These are phyloP conservation scores for Pseudoperonospora humuli DNA, from an alignment of 352 stramenopile genomes.

Conservation along the genomic window DNA sequence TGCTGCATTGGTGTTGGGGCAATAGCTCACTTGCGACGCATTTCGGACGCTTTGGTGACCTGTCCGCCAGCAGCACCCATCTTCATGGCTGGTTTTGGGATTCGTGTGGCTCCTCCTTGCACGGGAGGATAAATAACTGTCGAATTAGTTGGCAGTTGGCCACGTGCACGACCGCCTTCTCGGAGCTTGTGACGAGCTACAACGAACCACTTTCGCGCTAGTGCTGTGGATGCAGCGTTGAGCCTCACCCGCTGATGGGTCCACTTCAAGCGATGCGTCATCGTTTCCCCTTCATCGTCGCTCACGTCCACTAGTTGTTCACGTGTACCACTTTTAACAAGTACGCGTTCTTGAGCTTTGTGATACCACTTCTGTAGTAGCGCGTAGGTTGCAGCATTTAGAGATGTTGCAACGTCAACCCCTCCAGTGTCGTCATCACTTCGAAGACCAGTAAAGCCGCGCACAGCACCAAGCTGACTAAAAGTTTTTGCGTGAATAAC, in stretches of 20 bases:
- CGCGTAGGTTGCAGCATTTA: conserved; percentile 82
- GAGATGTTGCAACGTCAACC: conserved; percentile 47
- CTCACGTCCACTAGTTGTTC: conserved; percentile 67
- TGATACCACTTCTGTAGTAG: conserved; percentile 90
- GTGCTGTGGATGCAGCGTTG: conserved; percentile 70
- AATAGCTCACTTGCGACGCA: conserved; percentile 47
- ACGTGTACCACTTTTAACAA: conserved; percentile 57
- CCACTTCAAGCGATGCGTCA: conserved; percentile 65
- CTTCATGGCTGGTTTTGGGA: no score
- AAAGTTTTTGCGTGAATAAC: conserved; percentile 70
- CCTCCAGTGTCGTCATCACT: conserved; percentile 18
- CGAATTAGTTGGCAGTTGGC: conserved; percentile 41
- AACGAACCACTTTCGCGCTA: conserved; percentile 79
- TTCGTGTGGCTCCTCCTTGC: no score
- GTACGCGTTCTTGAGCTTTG: conserved; percentile 85
- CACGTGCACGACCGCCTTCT: conserved; percentile 31
- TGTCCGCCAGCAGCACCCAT: no score
- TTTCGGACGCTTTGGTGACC: conserved; percentile 56
- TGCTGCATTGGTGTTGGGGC: neutral
- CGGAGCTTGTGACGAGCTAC: conserved; percentile 52
- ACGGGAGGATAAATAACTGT: no score
- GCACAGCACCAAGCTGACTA: conserved; percentile 16
- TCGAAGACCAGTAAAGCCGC: conserved; percentile 13
- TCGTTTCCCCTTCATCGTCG: conserved; percentile 80
- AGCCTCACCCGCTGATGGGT: conserved; percentile 61